Evolutionary conservation across 352 stramenopile genomes (phyloP).

Genomic region (Phytophthora boehmeriae): DNA sequence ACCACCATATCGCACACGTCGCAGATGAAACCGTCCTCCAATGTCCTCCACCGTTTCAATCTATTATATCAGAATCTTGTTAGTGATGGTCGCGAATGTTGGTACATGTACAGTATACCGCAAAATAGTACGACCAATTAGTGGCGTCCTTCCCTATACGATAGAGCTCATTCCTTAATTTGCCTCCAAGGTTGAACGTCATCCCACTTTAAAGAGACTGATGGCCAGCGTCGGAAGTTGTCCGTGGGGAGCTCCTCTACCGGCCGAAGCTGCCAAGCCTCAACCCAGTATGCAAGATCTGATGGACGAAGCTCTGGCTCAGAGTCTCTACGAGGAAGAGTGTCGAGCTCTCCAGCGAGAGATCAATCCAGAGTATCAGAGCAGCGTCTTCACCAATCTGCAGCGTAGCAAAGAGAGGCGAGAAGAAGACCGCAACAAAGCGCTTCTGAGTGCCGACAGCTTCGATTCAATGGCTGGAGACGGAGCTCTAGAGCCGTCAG

Average conservation of each 20-base stretch:
- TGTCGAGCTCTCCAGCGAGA: conserved; percentile 43
- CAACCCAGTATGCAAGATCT: conserved; percentile 61
- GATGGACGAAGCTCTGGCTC: conserved; percentile 73
- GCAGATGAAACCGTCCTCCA: too few species aligned
- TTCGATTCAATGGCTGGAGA: conserved; percentile 29
- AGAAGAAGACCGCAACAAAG: conserved; percentile 32
- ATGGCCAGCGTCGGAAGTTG: conserved; percentile 29
- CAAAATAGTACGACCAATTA: too few species aligned
- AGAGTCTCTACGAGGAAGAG: conserved; percentile 70
- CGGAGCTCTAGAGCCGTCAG: conserved; percentile 9
- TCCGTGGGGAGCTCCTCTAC: conserved; percentile 24
- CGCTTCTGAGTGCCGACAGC: conserved; percentile 52
- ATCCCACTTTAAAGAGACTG: too few species aligned
- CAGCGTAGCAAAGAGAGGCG: conserved; percentile 41
- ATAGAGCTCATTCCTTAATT: conserved; percentile 35
- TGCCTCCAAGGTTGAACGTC: not conserved
- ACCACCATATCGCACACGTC: too few species aligned
- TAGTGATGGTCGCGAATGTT: conserved; percentile 19
- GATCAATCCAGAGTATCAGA: conserved; percentile 44
- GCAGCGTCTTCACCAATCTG: conserved; percentile 43
- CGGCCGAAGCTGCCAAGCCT: conserved; percentile 12
- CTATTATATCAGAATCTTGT: not conserved
- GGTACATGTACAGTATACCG: not conserved
- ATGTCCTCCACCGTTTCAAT: too few species aligned
- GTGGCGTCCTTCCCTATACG: too few species aligned